phyloP scores from a whole-genome alignment of 305 asterid species.

The Fraxinus albicans region DNA sequence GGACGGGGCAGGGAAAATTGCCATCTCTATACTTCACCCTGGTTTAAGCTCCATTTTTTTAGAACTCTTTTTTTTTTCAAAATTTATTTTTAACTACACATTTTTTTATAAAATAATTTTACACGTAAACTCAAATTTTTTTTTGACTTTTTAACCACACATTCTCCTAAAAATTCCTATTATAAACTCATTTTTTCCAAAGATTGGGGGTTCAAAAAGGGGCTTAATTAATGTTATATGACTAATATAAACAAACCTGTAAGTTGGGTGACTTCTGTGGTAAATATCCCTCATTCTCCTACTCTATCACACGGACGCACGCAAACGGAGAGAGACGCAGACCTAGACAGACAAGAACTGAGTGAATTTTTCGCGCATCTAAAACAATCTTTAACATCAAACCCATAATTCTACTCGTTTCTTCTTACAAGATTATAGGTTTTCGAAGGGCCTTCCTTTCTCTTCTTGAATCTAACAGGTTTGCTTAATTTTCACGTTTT shows the following conservation, averaged over 20 bases:
- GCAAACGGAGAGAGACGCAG: background rate
- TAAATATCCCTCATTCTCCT: background rate
- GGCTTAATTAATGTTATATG: background rate
- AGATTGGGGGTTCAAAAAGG: background rate
- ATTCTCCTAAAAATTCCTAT: no score
- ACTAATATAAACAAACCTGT: background rate
- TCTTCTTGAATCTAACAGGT: conserved; percentile 24
- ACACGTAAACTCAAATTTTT: no score
- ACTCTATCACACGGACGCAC: no score
- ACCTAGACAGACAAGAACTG: background rate
- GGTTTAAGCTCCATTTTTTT: no score
- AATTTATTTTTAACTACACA: background rate
- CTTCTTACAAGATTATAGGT: background rate
- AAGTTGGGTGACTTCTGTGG: background rate
- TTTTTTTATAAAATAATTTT: no score
- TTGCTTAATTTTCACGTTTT: conserved; percentile 15
- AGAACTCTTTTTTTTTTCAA: background rate
- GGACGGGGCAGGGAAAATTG: no score
- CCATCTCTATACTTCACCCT: no score
- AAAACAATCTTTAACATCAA: background rate
- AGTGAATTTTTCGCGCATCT: background rate
- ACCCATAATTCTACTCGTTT: background rate
- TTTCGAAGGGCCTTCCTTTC: background rate
- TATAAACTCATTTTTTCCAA: no score
- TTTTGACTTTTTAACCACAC: no score